Conservation (phyloP, 495 filamentous ascomycete species). For the Aspergillus steynii region DNA sequence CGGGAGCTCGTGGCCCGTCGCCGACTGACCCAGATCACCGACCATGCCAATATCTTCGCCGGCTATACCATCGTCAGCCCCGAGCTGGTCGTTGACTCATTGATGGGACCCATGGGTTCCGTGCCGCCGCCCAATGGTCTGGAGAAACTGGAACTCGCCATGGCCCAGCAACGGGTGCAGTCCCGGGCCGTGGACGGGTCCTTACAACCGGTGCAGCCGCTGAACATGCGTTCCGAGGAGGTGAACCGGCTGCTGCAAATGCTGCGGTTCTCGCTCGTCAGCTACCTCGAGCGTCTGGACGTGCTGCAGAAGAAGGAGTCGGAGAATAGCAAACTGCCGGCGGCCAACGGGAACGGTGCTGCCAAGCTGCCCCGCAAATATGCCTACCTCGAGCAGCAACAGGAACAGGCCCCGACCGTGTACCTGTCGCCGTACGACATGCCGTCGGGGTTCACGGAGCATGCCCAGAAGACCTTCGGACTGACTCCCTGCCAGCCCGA, state of each 20-base stretch:
- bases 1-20: constrained; percentile 51
- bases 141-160: constrained; percentile 49
- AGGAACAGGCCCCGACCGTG: constrained; percentile 41
- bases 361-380: constrained; percentile 44
- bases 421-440: constrained; percentile 53
- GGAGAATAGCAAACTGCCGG: constrained; percentile 38
- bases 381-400: constrained; percentile 47
- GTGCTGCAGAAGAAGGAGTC: constrained; percentile 48
- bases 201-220: constrained; percentile 41
- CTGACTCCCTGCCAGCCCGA: constrained; percentile 39
- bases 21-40: constrained; percentile 51
- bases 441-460: constrained; percentile 47
- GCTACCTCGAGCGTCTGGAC: constrained; percentile 48
- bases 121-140: constrained; percentile 45
- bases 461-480: constrained; percentile 43
- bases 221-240: constrained; percentile 52
- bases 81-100: constrained; percentile 48
- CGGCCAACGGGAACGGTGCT: constrained; percentile 33
- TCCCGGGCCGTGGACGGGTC: constrained; percentile 46
- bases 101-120: constrained; percentile 50
- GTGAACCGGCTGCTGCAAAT: constrained; percentile 47
- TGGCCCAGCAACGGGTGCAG: constrained; percentile 52
- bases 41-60: constrained; percentile 52
- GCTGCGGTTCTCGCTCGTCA: constrained; percentile 50
- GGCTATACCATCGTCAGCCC: constrained; percentile 50